Base-by-base conservation (phyloP, 1,284 basidiomycete species). In the Malassezia caprae region DNA sequence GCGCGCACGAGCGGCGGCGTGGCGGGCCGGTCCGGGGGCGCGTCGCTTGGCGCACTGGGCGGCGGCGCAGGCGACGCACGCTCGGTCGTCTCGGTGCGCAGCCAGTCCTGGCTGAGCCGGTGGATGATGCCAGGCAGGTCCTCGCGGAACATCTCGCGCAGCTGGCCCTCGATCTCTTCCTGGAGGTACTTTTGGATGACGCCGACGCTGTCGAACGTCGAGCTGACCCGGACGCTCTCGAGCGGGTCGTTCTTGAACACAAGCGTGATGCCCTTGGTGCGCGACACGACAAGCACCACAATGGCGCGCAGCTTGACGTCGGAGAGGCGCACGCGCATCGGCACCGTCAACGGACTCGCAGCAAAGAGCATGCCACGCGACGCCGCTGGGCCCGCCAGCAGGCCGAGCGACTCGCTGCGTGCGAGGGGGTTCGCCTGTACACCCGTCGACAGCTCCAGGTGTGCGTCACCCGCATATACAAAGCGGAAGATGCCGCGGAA, bases 161-260 rank as follows among this genome's bases (percentile, higher is more conserved):
- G 79, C 76, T 96, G 93, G 0, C 85, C 88, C 76, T 99, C 94
- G 53, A 99, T 98, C 78, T 98, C 93, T 44, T 69, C 64, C 37
- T 74, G 72, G 1, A 74, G 64, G 31, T 71, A 74, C 53, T 69
- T 90, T 69, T 96, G 88, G 53, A 99, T 96, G 60, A 96, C 90
- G 47, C 88, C 90, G 60, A 99, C 93, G 15, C 88, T 90, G 77
- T 99, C 94, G 71, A 99, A 99, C 0, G 93, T 96, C 70, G 86
- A 89, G 75, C 86, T 89, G 68, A 99, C 96, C 71, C 96, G 88
- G 51, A 98, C 90, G 67, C 90, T 90, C 76, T 99, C 91, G 19
- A 98, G 81, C 0, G 94, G 94, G 76, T 99, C 94, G 53, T 96
- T 98, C 78, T 98, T 98, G 84, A 99, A 99, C 23, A 98, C 94